Evolutionary conservation across 768 basidiomycete genomes (phyloP), one percentile per base, ranked within the genome.

Genomic region (Boletus vinaceobasis): DNA sequence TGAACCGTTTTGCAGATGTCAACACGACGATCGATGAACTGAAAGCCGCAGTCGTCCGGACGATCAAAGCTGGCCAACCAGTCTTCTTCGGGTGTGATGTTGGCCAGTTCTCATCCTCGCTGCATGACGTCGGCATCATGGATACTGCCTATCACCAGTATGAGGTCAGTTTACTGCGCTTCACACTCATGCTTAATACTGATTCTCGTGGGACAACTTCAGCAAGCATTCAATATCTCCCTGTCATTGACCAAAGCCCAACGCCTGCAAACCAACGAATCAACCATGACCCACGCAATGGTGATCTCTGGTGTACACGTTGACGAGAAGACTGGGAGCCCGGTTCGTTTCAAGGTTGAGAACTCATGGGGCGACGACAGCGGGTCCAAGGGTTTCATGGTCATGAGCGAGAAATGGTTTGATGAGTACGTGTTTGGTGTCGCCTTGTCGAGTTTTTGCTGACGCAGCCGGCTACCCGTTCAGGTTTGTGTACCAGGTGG

Each of bases 21-120:
- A 97, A 96, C 75, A 93, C 93, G 1, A 82, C 89, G 60, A 84
- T 85, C 58, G 81, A 86, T 48, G 84, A 84, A 39, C 79, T 98
- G 67, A 97, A 96, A 77, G 75, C 81, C 13, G 84, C 83, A 11
- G 85, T 96, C 15, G 83, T 98, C 53, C 86, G 86, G 78, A 78
- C 88, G 70, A 82, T 96, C 75, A 92, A 92, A 72, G 88, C 89
- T 26, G 89, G 91, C 38, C 84, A 86, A 37, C 88, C 94, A 5
- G 87, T 95, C 43, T 97, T 96, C 82, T 98, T 98, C 66, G 96
- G 94, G 0, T 97, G 95, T 68, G 96, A 98, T 67, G 93, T 97
- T 43, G 94, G 93, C 35, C 83, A 97, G 66, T 90, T 84, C 67
- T 88, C 87, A 5, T 85, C 90, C 60, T 75, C 77, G 23, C 61